These are phyloP conservation scores for Gentiana macrophylla DNA, from an alignment of 257 asterid species.

Conservation along the genomic window DNA sequence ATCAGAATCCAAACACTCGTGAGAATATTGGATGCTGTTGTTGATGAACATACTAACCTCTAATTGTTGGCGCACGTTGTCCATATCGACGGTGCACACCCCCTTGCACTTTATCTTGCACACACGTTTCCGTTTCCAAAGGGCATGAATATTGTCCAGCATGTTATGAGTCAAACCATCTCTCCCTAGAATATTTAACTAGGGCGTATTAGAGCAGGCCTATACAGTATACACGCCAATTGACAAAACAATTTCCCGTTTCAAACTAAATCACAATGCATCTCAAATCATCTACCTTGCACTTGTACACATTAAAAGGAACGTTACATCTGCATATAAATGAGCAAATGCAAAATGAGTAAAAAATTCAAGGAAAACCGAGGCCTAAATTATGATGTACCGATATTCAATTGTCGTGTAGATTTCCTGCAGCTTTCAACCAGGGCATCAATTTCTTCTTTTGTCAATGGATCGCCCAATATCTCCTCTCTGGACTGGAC, in stretches of 20 bases:
- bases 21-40: background rate
- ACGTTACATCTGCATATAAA: background rate
- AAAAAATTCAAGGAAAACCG: background rate
- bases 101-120: slow-evolving; percentile 96
- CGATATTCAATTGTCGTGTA: slow-evolving; percentile 67
- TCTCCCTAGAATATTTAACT: slow-evolving; percentile 46
- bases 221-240: background rate
- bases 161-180: slow-evolving; percentile 95
- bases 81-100: slow-evolving; percentile 91
- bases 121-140: slow-evolving; percentile 80
- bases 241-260: background rate
- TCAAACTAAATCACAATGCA: background rate
- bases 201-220: background rate
- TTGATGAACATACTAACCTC: slow-evolving; percentile 49
- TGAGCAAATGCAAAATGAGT: background rate
- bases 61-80: slow-evolving; percentile 64
- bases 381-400: slow-evolving; percentile 20
- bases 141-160: slow-evolving; percentile 92
- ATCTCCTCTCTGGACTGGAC: slow-evolving; percentile 61
- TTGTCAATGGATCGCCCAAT: slow-evolving; percentile 67
- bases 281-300: background rate
- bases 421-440: slow-evolving; percentile 40
- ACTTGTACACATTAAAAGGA: background rate
- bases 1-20: no score
- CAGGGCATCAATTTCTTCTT: slow-evolving; percentile 58